These are phyloP conservation scores for Neonectria faginata DNA, from an alignment of 2,329 filamentous ascomycete genomes.

Conservation along the genomic window DNA sequence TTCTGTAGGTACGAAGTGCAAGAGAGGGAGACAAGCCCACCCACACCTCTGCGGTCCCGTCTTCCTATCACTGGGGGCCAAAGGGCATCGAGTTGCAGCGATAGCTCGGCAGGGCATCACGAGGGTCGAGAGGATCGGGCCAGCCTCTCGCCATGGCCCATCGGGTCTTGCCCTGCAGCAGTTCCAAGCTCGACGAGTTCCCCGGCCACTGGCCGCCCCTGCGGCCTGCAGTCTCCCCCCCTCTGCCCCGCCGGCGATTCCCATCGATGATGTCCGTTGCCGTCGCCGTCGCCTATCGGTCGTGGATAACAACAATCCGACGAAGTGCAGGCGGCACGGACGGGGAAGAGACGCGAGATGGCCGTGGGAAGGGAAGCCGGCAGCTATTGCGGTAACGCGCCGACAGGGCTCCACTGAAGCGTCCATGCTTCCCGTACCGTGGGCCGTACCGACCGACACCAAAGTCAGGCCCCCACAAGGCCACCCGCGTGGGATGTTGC, in stretches of 20 bases:
- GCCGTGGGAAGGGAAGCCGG: constrained; percentile 4
- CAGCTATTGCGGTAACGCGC: neutral
- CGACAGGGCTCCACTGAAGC: neutral
- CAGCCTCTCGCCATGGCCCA: neutral
- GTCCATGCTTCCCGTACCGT: neutral
- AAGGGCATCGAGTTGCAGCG: constrained; percentile 15
- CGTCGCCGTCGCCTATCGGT: constrained; percentile 19
- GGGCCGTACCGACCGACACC: neutral
- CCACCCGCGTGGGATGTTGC: constrained; percentile 8
- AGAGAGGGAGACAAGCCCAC: constrained; percentile 11
- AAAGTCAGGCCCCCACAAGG: constrained; percentile 4
- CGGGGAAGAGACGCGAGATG: constrained; percentile 13
- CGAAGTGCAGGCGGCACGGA: constrained; percentile 10
- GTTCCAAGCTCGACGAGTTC: constrained; percentile 29
- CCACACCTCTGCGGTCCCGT: constrained; percentile 10
- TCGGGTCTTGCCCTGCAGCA: constrained; percentile 17
- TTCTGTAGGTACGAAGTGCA: constrained; percentile 12
- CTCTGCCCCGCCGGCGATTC: constrained; percentile 7
- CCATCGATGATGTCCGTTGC: constrained; percentile 19
- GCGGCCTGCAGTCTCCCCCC: constrained; percentile 8
- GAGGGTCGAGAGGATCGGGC: constrained; percentile 14
- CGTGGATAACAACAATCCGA: constrained; percentile 22
- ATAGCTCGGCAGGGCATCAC: constrained; percentile 25
- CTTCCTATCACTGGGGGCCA: constrained; percentile 18
- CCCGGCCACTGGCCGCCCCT: constrained; percentile 15